Evolutionary conservation across 1,139 yeast species (phyloP), one percentile per base, ranked within the genome.

Genomic region (Debaryomycetaceae sp.): DNA sequence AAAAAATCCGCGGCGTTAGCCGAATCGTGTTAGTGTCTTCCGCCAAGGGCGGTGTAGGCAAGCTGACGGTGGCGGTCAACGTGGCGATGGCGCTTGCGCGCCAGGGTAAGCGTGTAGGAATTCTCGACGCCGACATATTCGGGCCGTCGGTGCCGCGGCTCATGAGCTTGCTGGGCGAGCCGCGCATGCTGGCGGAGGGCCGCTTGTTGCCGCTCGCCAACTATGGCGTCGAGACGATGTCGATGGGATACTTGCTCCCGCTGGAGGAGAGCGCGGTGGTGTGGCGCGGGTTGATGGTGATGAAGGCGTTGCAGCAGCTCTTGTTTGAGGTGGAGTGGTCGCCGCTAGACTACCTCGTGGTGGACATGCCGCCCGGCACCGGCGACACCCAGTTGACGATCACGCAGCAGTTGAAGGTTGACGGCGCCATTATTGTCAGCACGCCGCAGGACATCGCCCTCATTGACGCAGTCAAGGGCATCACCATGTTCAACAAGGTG

Each of bases 291-390:
- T 56, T 84, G 27, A 77, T 85, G 77, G 91, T 85, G 19, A 86
- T 83, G 77, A 85, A 85, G 50, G 95, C 95, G 0, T 54, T 85
- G 18, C 88, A 85, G 43, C 95, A 85, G 48, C 63, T 85, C 13
- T 53, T 85, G 14, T 84, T 82, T 44, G 95, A 85, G 34, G 95
- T 85, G 1, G 71, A 78, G 32, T 85, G 95, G 95, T 69, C 75
- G 6, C 19, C 26, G 8, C 53, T 84, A 31, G 95, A 85, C 50
- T 69, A 77, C 18, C 61, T 85, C 32, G 79, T 85, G 1, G 62
- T 85, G 12, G 95, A 85, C 45, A 75, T 85, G 84, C 95, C 95
- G 1, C 95, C 95, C 0, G 95, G 95, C 3, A 85, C 95, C 0
- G 95, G 95, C 9, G 95, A 85, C 48, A 83, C 86, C 1, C 95